Percentiles rank a stretch among this genome's conserved stretches.
Conservation (phyloP, 1,284 basidiomycete species). For the Trichosporon ovoides region DNA sequence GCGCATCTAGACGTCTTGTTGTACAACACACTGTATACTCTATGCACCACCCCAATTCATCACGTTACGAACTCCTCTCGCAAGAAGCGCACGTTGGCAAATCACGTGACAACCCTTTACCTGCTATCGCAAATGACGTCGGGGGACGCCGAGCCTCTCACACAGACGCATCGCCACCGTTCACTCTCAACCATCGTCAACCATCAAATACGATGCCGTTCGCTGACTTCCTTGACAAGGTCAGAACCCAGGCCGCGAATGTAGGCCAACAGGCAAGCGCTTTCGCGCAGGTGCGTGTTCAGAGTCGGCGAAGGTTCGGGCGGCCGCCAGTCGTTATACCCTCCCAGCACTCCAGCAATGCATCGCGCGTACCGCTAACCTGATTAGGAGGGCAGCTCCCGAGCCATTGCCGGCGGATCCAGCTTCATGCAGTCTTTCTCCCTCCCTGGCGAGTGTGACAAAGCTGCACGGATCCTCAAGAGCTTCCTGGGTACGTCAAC, state of each 20-base stretch:
- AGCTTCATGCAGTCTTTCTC: slow-evolving; percentile 75
- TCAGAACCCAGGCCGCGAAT: slow-evolving; percentile 19
- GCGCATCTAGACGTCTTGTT: no score
- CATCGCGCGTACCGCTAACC: background rate
- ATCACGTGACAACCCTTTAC: background rate
- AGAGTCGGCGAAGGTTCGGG: background rate
- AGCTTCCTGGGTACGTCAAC: slow-evolving; percentile 71
- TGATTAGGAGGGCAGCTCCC: slow-evolving; percentile 34
- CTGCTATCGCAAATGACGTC: background rate
- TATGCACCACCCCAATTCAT: no score
- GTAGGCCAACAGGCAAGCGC: slow-evolving; percentile 30
- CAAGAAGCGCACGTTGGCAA: background rate
- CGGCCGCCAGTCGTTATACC: background rate
- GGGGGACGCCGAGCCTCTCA: background rate
- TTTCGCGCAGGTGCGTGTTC: slow-evolving; percentile 29
- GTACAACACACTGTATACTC: no score
- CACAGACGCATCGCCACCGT: background rate
- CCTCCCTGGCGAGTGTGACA: slow-evolving; percentile 80
- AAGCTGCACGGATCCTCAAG: slow-evolving; percentile 82
- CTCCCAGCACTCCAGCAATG: background rate
- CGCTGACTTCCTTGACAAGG: slow-evolving; percentile 29
- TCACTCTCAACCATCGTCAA: background rate
- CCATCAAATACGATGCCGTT: slow-evolving; percentile 11
- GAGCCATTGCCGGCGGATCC: slow-evolving; percentile 39
- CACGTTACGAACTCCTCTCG: no score